These are phyloP conservation scores for Microthlaspi erraticum DNA, from an alignment of 345 rosid genomes.

Conservation along the genomic window DNA sequence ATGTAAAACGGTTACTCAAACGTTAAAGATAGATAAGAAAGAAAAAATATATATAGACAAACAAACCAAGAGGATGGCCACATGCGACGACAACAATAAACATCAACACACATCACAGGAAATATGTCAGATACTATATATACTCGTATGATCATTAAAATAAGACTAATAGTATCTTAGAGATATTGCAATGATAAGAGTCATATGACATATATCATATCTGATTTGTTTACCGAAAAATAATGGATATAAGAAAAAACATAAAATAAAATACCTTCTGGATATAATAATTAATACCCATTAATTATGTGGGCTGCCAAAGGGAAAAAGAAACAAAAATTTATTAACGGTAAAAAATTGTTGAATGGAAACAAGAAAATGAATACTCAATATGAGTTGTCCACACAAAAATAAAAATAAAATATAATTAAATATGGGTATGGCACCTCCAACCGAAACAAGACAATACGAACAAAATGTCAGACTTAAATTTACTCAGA, in stretches of 20 bases:
- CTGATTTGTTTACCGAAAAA: not conserved
- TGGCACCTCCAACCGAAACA: slow-evolving; percentile 25
- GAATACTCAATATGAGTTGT: too few species aligned
- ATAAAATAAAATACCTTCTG: slow-evolving; percentile 27
- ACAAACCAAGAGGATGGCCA: slow-evolving; percentile 24
- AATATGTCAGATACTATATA: slow-evolving; percentile 18
- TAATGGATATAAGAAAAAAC: not conserved
- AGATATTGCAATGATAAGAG: too few species aligned
- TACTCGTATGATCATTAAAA: too few species aligned
- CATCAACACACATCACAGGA: slow-evolving; percentile 20
- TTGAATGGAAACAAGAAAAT: not conserved
- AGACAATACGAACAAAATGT: slow-evolving; percentile 8
- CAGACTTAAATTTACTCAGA: not conserved
- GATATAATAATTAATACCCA: slow-evolving; percentile 30
- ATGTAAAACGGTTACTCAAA: too few species aligned
- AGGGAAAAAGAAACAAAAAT: too few species aligned
- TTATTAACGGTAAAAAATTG: too few species aligned
- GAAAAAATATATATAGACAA: not conserved
- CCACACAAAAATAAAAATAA: too few species aligned
- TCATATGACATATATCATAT: too few species aligned
- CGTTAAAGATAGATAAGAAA: too few species aligned
- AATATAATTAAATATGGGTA: too few species aligned
- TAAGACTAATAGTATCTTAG: too few species aligned
- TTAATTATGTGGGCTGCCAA: slow-evolving; percentile 16
- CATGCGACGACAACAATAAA: slow-evolving; percentile 14